These are phyloP conservation scores for Hypoxylon sp. DNA, from an alignment of 2,329 filamentous ascomycete genomes.

Conservation along the genomic window DNA sequence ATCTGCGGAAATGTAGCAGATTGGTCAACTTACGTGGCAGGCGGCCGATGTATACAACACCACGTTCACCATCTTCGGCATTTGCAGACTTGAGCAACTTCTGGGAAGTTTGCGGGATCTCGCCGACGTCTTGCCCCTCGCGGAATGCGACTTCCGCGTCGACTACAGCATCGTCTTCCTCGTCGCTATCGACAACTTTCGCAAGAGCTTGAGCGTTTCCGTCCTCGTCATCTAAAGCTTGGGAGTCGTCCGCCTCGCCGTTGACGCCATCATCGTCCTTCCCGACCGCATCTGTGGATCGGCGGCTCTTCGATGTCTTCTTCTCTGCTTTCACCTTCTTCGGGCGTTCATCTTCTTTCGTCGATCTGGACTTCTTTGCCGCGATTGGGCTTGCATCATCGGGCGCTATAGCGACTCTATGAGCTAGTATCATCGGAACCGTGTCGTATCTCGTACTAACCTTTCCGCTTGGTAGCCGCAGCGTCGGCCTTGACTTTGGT, in stretches of 20 bases:
- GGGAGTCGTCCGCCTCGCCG: conserved; percentile 50
- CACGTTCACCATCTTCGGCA: conserved; percentile 65
- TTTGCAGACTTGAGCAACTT: conserved; percentile 56
- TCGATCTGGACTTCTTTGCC: conserved; percentile 60
- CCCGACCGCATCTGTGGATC: conserved; percentile 42
- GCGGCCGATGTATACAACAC: conserved; percentile 89
- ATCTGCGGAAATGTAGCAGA: conserved; percentile 11
- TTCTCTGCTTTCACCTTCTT: conserved; percentile 45
- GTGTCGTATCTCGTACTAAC: conserved; percentile 40
- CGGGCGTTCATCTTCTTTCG: conserved; percentile 45
- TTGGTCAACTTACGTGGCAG: conserved; percentile 67
- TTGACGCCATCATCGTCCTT: conserved; percentile 45
- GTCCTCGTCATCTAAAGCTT: conserved; percentile 52
- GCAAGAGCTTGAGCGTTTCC: conserved; percentile 60
- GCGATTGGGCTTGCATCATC: conserved; percentile 60
- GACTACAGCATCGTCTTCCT: conserved; percentile 52
- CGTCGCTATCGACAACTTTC: conserved; percentile 60
- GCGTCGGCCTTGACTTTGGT: conserved; percentile 50
- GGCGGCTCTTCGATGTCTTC: conserved; percentile 44
- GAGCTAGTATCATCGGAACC: conserved; percentile 33
- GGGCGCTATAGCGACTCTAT: conserved; percentile 51
- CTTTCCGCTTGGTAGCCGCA: conserved; percentile 53
- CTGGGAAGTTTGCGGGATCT: conserved; percentile 62
- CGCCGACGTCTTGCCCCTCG: conserved; percentile 63
- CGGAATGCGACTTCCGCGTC: conserved; percentile 56